Evolutionary conservation across 352 stramenopile genomes (phyloP), one percentile per base, ranked within the genome.

Genomic region (Globisporangium lucens): DNA sequence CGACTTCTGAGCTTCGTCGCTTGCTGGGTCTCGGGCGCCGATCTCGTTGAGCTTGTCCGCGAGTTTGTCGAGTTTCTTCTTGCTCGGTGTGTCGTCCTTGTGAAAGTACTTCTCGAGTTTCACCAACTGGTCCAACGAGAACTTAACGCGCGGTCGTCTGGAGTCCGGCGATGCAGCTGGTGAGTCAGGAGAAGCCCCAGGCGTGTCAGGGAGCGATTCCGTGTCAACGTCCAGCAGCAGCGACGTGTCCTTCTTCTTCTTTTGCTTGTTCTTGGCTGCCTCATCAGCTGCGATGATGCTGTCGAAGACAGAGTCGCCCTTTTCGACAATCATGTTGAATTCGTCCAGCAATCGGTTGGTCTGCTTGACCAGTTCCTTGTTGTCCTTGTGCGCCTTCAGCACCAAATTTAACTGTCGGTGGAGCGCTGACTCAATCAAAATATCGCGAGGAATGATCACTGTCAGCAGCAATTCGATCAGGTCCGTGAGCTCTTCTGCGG

Each of bases 331-430:
- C n/a, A 70, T 75, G 56, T 89, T 82, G 70, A 92, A 93, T 51
- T 92, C 83, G 53, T 95, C 87, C 61, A 89, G 71, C 27, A 95
- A 68, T 57, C 89, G 89, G 63, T 84, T 92, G 13, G 87, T 92
- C 59, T 93, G 83, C 43, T 85, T 85, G 33, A 94, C 83, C 49
- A 95, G 74, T 61, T 95, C 87, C 71, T 93, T 93, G 80, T 94
- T 93, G 72, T 95, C 85, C 52, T 93, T 90, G 67, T 94, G 83
- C 12, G 85, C 84, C 58, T 93, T 89, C 27, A 91, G 62, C 41
- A 93, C 75, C 35, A 94, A 75, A 56, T 91, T 82, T 38, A 95
- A 68, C 68, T 95, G 87, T 17, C 78, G 78, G 66, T 91, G 79
- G 49, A 95, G 75, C 17, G 77, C 81, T 8, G 83, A 92, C 43